Percentiles rank a stretch among this genome's conserved stretches.
These are phyloP conservation scores for Chrysoporthe austroafricana DNA, from an alignment of 2,329 filamentous ascomycete genomes.

Conservation along the genomic window DNA sequence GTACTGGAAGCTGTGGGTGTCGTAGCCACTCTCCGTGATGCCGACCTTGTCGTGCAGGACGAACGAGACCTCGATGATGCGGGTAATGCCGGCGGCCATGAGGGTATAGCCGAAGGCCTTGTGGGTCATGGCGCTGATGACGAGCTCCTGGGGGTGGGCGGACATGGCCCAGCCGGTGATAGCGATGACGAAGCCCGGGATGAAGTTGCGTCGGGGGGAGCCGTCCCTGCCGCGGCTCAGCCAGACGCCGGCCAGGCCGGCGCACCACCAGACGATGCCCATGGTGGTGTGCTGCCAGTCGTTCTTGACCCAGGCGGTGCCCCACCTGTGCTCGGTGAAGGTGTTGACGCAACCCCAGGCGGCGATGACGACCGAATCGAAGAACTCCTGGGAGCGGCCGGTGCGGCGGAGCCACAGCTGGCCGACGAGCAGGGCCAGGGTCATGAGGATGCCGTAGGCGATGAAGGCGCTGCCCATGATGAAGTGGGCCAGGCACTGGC, in stretches of 20 bases:
- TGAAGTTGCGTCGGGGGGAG: slow-evolving; percentile 85
- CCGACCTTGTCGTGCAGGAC: slow-evolving; percentile 74
- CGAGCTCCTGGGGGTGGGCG: slow-evolving; percentile 81
- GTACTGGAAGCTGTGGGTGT: slow-evolving; percentile 66
- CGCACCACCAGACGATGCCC: slow-evolving; percentile 99
- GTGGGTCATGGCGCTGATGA: slow-evolving; percentile 87
- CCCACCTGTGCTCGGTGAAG: slow-evolving; percentile 97
- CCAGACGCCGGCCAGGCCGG: slow-evolving; percentile 90
- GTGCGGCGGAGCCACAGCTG: slow-evolving; percentile 83
- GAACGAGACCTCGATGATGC: slow-evolving; percentile 91
- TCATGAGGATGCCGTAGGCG: slow-evolving; percentile 86
- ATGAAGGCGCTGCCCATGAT: slow-evolving; percentile 99
- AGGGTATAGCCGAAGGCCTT: slow-evolving; percentile 90
- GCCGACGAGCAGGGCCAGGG: slow-evolving; percentile 83
- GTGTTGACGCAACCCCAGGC: slow-evolving; percentile 98
- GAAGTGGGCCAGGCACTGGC: slow-evolving; percentile 94
- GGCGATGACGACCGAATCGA: slow-evolving; percentile 87
- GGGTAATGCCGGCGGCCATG: slow-evolving; percentile 82
- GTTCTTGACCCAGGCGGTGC: slow-evolving; percentile 83
- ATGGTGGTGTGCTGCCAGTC: slow-evolving; percentile 99
- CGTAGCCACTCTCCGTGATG: slow-evolving; percentile 67
- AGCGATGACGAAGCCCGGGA: slow-evolving; percentile 88
- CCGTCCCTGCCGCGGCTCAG: slow-evolving; percentile 83
- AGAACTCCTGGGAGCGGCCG: slow-evolving; percentile 94
- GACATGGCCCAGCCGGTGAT: slow-evolving; percentile 97